Base-by-base conservation (phyloP, 148 eudicot species). In the Amaranthus cruentus region DNA sequence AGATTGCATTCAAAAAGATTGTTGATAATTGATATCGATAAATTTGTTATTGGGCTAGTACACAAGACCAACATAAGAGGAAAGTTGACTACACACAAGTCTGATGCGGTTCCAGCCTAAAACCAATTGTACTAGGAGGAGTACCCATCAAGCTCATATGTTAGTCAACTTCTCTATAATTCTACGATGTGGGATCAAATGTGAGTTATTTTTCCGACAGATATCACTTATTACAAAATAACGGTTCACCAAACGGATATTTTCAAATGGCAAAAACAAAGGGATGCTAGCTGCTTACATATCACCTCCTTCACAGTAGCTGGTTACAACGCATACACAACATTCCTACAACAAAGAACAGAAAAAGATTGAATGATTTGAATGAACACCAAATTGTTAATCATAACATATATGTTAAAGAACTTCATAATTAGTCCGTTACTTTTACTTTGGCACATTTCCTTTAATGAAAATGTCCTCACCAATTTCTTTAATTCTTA, bases 301-400 rank as follows among this genome's bases (percentile, higher is more conserved):
- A 76, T 90, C 88, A 51, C 94, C 91, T 79, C 94, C 97, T 85
- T 92, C 97, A 68, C 90, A 88, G 75, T 84, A 86, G 81, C 76
- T 80, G 71, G 90, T 88, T 51, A 95, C 88, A 57, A 92, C 83
- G 87, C 92, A 92, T 57, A 89, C 89, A 67, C 80, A 79, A 62
- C 71, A 77, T 43, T 84, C 97, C 99, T 95, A 71, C 83, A 88
- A 77, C 11, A 52, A 50, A 72, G 42, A 60, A 28, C 9, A n/a
- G 7, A 56, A 28, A 28, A 50, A 14, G 49, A 47, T 55, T 6
- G 56, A 43, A 61, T 10, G 18, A 55, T 28, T 4, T 46, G 38
- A 28, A 28, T 28, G 38, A 28, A 28, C 38, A 28, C 51, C 50
- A 12, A 6, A 14, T 62, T 49, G 53, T 68, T 71, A 68, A 68